These are phyloP conservation scores for Lepidium campestre DNA, from an alignment of 441 rosid species.

Conservation along the genomic window DNA sequence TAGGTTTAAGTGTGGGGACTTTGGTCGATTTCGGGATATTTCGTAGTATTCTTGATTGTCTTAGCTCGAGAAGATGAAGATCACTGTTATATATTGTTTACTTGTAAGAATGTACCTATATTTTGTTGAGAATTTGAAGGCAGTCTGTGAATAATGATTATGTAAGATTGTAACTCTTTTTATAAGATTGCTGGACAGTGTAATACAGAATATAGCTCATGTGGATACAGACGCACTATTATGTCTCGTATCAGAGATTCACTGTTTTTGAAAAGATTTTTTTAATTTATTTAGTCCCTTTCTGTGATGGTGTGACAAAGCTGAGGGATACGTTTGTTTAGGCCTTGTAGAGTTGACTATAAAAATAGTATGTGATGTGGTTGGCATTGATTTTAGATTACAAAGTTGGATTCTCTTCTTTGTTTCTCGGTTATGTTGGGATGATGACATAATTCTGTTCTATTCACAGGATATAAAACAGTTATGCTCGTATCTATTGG, in stretches of 20 bases:
- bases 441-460: background rate
- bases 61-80: background rate
- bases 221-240: background rate
- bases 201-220: background rate
- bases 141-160: background rate
- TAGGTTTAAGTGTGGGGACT: background rate
- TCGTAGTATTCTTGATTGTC: background rate
- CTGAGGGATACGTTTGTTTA: background rate
- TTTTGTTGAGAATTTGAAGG: background rate
- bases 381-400: background rate
- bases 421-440: background rate
- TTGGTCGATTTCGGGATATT: background rate
- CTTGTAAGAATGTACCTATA: background rate
- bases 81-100: background rate
- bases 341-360: background rate
- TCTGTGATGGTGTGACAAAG: background rate
- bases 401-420: background rate
- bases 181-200: background rate
- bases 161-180: background rate
- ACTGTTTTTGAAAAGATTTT: background rate
- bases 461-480: slow-evolving; percentile 70
- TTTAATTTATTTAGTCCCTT: background rate
- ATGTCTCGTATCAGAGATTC: background rate
- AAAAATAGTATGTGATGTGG: background rate
- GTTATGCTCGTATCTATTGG: slow-evolving; percentile 72